Evolutionary conservation across 257 asterid genomes (phyloP), one percentile per base, ranked within the genome.

Genomic region (Fraxinus cuspidata): DNA sequence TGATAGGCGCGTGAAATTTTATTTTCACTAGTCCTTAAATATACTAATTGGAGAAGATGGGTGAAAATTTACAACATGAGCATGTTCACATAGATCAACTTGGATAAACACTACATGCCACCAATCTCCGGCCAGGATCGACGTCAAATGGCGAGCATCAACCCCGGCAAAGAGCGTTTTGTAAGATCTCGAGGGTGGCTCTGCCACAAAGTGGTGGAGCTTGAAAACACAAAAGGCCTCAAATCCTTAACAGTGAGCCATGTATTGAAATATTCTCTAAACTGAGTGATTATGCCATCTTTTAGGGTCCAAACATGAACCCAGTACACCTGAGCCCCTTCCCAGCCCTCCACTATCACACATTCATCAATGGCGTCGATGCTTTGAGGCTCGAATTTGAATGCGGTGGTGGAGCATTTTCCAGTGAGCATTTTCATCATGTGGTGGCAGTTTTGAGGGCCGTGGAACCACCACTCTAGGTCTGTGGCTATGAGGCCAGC

Each of bases 401-500:
- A 90, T 6, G 82, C 89, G 56, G 74, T 51, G 44, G 82, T n/a
- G 1, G 87, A 75, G 1, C 87, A 77, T 66, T 87, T 81, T 21
- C 98, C 97, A 0, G 97, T 94, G 42, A 92, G 93, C 88, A 85
- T 71, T 51, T 93, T 94, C 98, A 92, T 94, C 98, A 94, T 94
- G 86, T 90, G 90, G 80, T 94, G 90, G 84, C 96, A 89, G 82
- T 92, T 87, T 5, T 88, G 98, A 2, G 98, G 98, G 69, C 98
- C 98, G 75, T 94, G 98, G 86, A 94, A 92, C 98, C 98, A 94
- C 97, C 97, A 94, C 68, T 94, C 97, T 27, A 94, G 81, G 79
- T 94, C 97, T 32, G 78, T 76, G 11, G 85, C 92, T 1, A 94
- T 71, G 37, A 86, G 81, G 1, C 85, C 72, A 2, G 83, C 82